Conservation (phyloP, 306 rosid species). For the Pueraria montana region DNA sequence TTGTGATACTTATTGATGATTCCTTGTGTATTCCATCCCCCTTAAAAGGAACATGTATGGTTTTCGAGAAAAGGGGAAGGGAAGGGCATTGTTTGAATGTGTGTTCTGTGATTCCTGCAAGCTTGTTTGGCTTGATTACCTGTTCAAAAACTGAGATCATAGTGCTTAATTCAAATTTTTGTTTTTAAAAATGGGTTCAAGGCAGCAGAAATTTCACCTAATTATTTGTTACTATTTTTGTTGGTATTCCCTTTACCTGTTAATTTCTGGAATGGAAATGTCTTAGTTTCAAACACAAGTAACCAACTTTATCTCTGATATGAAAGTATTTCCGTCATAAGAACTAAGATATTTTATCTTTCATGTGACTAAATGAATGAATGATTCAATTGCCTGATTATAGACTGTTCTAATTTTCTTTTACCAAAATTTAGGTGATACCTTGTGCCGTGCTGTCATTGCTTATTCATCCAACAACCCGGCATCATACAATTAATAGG, state of each 20-base stretch:
- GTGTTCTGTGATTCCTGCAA: constrained; percentile 12
- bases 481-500: constrained; percentile 65
- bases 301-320: neutral
- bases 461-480: constrained; percentile 74
- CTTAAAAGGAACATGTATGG: neutral
- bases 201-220: neutral
- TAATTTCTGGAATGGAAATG: neutral
- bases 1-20: neutral
- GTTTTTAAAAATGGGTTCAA: neutral
- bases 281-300: constrained; percentile 1
- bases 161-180: neutral
- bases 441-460: constrained; percentile 72
- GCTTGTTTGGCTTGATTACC: constrained; percentile 33
- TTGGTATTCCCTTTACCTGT: neutral
- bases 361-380: neutral
- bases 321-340: neutral
- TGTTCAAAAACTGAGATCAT: constrained; percentile 31
- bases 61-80: neutral
- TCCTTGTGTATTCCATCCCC: neutral
- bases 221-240: neutral
- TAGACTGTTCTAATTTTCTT: constrained; percentile 38
- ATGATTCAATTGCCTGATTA: constrained; percentile 30
- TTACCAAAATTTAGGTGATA: constrained; percentile 56
- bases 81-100: neutral
- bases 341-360: neutral